These are phyloP conservation scores for Cladosporium colombiae DNA, from an alignment of 2,329 filamentous ascomycete species.

Conservation along the genomic window DNA sequence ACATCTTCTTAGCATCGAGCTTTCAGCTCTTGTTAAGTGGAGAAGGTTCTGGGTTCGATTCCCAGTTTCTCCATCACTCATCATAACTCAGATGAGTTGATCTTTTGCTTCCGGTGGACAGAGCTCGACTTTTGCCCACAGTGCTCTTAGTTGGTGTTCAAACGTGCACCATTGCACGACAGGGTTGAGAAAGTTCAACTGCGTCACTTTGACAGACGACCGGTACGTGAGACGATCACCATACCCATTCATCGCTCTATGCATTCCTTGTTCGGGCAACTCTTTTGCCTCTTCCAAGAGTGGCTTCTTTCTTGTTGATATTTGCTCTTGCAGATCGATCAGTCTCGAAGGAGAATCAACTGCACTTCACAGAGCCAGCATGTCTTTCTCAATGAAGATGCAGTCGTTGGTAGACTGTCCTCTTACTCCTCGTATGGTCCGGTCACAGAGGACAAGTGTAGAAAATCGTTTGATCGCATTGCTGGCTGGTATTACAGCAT, in stretches of 20 bases:
- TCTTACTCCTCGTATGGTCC: background rate
- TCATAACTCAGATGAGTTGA: conserved; percentile 39
- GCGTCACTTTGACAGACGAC: background rate
- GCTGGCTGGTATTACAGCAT: too few relatives aligned
- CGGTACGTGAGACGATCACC: background rate
- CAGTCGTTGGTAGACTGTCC: background rate
- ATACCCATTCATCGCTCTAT: background rate
- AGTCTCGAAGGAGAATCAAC: background rate
- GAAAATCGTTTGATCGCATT: too few relatives aligned
- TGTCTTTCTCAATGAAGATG: background rate
- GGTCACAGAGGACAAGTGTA: too few relatives aligned
- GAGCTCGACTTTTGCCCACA: background rate
- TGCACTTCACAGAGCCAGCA: background rate
- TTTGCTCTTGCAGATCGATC: too few relatives aligned
- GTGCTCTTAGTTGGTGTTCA: background rate
- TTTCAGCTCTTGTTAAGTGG: background rate
- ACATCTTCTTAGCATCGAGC: conserved; percentile 9
- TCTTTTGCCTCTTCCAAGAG: background rate
- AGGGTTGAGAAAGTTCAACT: background rate
- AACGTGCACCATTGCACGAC: background rate
- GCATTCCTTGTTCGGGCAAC: background rate
- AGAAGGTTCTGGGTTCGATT: conserved; percentile 10
- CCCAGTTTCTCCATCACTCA: background rate
- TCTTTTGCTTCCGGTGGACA: background rate
- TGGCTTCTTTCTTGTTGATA: too few relatives aligned